phyloP scores from a whole-genome alignment of 345 rosid species.

The Theobroma cacao region DNA sequence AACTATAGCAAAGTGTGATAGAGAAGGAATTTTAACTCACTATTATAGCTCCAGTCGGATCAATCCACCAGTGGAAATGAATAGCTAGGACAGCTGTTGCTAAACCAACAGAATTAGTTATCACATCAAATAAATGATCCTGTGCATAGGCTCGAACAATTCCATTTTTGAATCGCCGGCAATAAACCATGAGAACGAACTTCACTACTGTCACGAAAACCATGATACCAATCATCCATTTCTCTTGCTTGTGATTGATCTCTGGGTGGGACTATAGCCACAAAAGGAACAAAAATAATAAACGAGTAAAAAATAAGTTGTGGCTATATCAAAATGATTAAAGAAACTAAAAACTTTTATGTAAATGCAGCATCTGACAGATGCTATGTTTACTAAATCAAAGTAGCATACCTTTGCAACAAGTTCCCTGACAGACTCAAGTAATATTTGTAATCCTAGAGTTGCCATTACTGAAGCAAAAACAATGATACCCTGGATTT shows the following conservation, averaged over 20 bases:
- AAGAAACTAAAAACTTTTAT: not conserved
- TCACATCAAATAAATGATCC: slow-evolving; percentile 55
- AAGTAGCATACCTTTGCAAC: slow-evolving; percentile 31
- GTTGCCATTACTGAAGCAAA: slow-evolving; percentile 69
- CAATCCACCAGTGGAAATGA: slow-evolving; percentile 53
- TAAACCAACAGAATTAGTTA: slow-evolving; percentile 56
- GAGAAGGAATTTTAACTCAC: slow-evolving; percentile 30
- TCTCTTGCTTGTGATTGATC: slow-evolving; percentile 31
- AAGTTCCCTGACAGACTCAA: slow-evolving; percentile 48
- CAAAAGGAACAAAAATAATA: not conserved
- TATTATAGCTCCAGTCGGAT: slow-evolving; percentile 54
- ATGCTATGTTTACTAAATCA: not conserved
- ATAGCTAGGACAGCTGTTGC: slow-evolving; percentile 51
- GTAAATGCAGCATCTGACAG: not conserved
- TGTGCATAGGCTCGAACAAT: slow-evolving; percentile 50
- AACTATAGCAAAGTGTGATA: not conserved
- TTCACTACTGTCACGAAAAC: slow-evolving; percentile 38
- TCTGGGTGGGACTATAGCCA: slow-evolving; percentile 31
- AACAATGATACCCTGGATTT: slow-evolving; percentile 54
- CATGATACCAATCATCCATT: slow-evolving; percentile 61
- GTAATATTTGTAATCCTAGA: slow-evolving; percentile 53
- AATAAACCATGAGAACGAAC: slow-evolving; percentile 49
- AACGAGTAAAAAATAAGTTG: not conserved
- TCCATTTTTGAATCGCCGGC: slow-evolving; percentile 48
- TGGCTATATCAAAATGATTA: not conserved